Base-by-base conservation (phyloP, 2,329 filamentous ascomycete species). In the Claviceps paspali region DNA sequence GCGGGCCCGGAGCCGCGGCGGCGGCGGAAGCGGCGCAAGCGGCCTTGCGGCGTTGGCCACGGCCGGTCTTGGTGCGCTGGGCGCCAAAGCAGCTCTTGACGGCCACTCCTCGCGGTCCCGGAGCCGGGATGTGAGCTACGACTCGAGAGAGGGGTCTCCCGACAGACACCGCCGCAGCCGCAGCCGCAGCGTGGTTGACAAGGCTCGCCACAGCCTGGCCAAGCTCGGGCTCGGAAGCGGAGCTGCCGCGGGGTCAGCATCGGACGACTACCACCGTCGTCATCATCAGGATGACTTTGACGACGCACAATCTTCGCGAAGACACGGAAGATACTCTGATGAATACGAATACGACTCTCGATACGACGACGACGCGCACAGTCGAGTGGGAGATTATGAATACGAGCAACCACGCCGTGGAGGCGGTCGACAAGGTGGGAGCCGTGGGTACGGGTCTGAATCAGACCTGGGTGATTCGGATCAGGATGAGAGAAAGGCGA, bases 121-220 rank as follows among this genome's bases (percentile, higher is more conserved):
- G 41, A 74, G 71, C 36, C 51, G 52, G 19, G 65, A 67, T 42
- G 67, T 67, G 7, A 61, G 63, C 35, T 46, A 48, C 37, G 62
- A 65, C 41, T 61, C 57, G 0, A 52, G 55, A 36, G 62, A 59
- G 45, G 61, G 60, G 2, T 64, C 62, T 2, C 62, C 62, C 3
- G 60, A 67, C 42, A 70, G 51, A 17, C 54, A 53, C 21, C 52
- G 54, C 18, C 55, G 61, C 40, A 63, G 71, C 56, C 69, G 74
- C 44, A 79, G 75, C 60, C 73, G 73, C 43, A 79, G 74, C 51
- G 67, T 79, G n/a, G 73, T 76, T 7, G 73, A 78, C 50, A 63
- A 63, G 37, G 71, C 73, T 15, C 70, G 75, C 39, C 72, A 72
- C 42, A 65, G 73, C 38, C 60, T 79, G 27, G 73, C 74, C 45